phyloP scores from a whole-genome alignment of 352 stramenopile species.

The Phytopythium mirpurense region DNA sequence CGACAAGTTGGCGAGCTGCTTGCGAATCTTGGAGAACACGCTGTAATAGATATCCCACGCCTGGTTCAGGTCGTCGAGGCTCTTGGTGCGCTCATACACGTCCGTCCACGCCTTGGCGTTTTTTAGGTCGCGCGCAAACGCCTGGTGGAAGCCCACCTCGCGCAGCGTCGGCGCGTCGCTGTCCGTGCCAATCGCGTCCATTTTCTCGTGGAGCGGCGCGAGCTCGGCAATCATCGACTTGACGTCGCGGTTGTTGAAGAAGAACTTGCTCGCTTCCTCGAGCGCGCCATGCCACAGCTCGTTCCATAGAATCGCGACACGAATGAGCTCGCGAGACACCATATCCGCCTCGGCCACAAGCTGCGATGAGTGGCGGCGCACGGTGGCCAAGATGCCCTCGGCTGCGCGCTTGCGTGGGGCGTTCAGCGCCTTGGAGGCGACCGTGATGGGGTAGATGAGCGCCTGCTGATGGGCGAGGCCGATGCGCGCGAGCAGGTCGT shows the following conservation, averaged over 20 bases:
- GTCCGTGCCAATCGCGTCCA: slow-evolving; percentile 66
- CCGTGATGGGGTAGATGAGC: slow-evolving; percentile 98
- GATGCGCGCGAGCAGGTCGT: slow-evolving; percentile 90
- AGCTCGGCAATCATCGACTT: slow-evolving; percentile 96
- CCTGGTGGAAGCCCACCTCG: slow-evolving; percentile 82
- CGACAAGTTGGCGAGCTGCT: slow-evolving; percentile 94
- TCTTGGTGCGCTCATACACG: slow-evolving; percentile 73
- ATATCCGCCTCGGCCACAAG: slow-evolving; percentile 98
- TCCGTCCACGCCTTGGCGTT: slow-evolving; percentile 83
- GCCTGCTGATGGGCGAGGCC: slow-evolving; percentile 96
- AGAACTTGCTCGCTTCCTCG: slow-evolving; percentile 97
- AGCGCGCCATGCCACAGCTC: slow-evolving; percentile 98
- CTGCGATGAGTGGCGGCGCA: slow-evolving; percentile 93
- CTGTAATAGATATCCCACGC: slow-evolving; percentile 99
- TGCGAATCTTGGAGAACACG: slow-evolving; percentile 94
- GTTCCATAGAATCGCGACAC: slow-evolving; percentile 99
- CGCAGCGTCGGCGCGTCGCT: slow-evolving; percentile 80
- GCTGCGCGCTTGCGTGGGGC: slow-evolving; percentile 88
- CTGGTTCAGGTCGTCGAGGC: slow-evolving; percentile 80
- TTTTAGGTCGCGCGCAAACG: slow-evolving; percentile 92
- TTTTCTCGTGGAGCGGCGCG: slow-evolving; percentile 89
- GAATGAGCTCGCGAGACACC: slow-evolving; percentile 96
- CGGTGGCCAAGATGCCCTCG: slow-evolving; percentile 93
- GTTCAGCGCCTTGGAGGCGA: slow-evolving; percentile 95
- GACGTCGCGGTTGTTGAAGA: slow-evolving; percentile 97